phyloP scores from a whole-genome alignment of 306 rosid genomes.

The Morella rubra region DNA sequence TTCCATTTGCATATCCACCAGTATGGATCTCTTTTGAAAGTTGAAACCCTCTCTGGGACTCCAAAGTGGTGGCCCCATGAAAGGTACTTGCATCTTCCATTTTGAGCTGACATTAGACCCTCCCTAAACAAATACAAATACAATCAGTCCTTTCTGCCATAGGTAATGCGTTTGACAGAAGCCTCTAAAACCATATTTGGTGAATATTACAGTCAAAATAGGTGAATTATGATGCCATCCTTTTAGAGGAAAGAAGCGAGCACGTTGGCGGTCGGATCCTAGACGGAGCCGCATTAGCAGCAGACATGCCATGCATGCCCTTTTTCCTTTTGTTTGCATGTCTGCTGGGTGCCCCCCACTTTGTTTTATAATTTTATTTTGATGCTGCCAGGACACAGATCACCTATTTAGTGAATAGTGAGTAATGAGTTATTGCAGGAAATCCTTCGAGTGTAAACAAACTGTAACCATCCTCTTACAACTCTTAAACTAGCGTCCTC shows the following conservation, averaged over 20 bases:
- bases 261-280: neutral
- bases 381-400: neutral
- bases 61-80: too few species aligned
- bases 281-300: neutral
- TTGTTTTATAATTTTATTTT: neutral
- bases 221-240: neutral
- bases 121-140: too few species aligned
- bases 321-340: conserved; percentile 1
- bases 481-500: too few species aligned
- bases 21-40: too few species aligned
- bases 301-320: neutral
- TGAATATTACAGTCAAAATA: neutral
- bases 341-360: neutral
- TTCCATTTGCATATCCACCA: neutral
- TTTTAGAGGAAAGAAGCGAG: neutral
- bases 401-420: neutral
- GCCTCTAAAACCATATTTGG: neutral
- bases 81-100: too few species aligned
- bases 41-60: too few species aligned
- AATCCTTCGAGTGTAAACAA: neutral
- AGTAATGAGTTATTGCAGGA: neutral
- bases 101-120: too few species aligned
- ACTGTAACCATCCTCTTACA: too few species aligned
- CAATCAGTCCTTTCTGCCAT: too few species aligned
- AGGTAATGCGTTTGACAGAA: neutral